phyloP scores from a whole-genome alignment of 164 flowering plant genomes.

The Taxillus chinensis region DNA sequence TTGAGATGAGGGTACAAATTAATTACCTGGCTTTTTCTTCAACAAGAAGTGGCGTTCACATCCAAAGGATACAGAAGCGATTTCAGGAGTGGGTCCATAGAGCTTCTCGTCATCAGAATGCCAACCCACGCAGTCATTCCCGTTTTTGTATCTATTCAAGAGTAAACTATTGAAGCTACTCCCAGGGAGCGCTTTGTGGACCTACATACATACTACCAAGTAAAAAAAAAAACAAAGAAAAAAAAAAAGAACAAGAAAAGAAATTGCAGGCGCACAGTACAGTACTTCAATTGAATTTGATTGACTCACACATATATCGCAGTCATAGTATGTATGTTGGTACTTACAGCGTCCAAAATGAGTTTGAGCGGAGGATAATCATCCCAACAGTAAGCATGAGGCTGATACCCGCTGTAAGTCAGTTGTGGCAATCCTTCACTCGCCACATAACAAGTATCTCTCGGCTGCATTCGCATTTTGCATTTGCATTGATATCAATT shows the following conservation, averaged over 20 bases:
- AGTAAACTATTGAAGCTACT: too few species aligned
- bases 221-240: too few species aligned
- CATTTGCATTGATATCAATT: too few species aligned
- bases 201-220: conserved; percentile 25
- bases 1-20: too few species aligned
- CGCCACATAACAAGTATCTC: conserved; percentile 87
- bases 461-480: conserved; percentile 39
- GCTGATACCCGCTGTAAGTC: conserved; percentile 79
- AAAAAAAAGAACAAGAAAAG: neutral
- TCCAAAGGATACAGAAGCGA: conserved; percentile 87
- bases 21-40: conserved; percentile 47
- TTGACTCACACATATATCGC: too few species aligned
- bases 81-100: conserved; percentile 77
- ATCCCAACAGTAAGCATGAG: conserved; percentile 75
- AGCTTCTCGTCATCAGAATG: conserved; percentile 96
- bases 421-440: conserved; percentile 52
- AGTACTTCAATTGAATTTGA: too few species aligned
- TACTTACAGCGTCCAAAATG: conserved; percentile 50
- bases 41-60: conserved; percentile 79
- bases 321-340: neutral
- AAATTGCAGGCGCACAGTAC: too few species aligned
- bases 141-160: conserved; percentile 74
- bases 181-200: too few species aligned
- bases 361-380: conserved; percentile 66
- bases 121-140: conserved; percentile 90